Conservation (phyloP, 495 filamentous ascomycete species). For the Xylaria intraflava region DNA sequence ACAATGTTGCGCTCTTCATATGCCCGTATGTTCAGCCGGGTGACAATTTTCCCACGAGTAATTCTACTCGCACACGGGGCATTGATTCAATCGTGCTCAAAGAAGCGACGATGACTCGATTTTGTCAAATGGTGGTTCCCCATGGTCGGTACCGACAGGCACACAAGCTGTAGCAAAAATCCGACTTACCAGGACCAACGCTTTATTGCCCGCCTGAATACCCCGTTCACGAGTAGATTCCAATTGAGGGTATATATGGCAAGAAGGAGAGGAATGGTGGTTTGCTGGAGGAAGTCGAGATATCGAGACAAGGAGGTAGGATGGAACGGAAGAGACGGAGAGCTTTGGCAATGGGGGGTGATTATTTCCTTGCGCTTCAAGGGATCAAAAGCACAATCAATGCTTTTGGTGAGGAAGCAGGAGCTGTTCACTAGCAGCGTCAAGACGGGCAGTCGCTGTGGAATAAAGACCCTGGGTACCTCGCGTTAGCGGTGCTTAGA, state of each 20-base stretch:
- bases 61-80: not conserved
- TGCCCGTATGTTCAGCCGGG: not conserved
- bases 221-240: not conserved
- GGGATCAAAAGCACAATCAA: not conserved
- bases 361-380: constrained; percentile 3
- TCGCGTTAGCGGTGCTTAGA: constrained; percentile 8
- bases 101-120: not conserved
- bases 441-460: not conserved
- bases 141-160: not conserved
- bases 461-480: constrained; percentile 2
- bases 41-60: not conserved
- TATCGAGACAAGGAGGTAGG: not conserved
- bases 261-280: not conserved
- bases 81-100: not conserved
- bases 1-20: not conserved
- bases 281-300: constrained; percentile 1
- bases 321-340: constrained; percentile 10
- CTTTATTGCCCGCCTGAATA: not conserved
- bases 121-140: not conserved
- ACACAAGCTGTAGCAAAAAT: not conserved
- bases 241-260: constrained; percentile 2
- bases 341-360: constrained; percentile 10
- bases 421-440: not conserved
- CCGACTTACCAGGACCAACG: constrained; percentile 11
- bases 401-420: constrained; percentile 9